A percentile compares a stretch with the other conserved stretches of the same genome.
Conservation (phyloP, 192 early-diverging fungal genomes). For the Phlyctochytrium planicorne region DNA sequence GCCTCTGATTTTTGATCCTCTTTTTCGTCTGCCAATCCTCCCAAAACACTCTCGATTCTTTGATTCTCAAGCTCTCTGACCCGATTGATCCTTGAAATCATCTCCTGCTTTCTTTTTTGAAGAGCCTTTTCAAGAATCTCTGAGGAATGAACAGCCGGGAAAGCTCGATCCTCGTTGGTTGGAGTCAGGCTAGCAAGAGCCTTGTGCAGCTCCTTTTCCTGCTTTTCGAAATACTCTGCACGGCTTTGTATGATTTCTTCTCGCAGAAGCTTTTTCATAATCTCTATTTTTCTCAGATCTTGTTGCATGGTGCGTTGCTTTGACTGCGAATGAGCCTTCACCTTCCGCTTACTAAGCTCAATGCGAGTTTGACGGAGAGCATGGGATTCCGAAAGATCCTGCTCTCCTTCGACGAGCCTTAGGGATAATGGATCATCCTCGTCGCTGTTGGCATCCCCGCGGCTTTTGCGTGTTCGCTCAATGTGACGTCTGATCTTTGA, state of each 20-base stretch:
- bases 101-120: neutral
- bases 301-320: neutral
- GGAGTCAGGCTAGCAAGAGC: constrained; percentile 14
- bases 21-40: neutral
- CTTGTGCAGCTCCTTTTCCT: constrained; percentile 9
- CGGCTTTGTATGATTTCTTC: neutral
- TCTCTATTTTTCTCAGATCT: constrained; percentile 5
- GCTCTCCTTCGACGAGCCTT: constrained; percentile 7
- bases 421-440: neutral
- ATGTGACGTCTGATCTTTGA: constrained; percentile 24
- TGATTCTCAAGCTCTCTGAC: neutral
- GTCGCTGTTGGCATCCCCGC: neutral
- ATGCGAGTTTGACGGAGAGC: constrained; percentile 16
- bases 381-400: constrained; percentile 18
- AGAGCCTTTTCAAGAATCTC: neutral
- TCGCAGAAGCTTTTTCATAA: constrained; percentile 10
- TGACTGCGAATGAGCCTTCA: neutral
- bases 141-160: neutral
- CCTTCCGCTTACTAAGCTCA: neutral
- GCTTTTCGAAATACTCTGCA: neutral
- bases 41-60: neutral
- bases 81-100: neutral
- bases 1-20: no score
- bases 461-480: neutral
- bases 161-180: neutral